Evolutionary conservation across 345 rosid species (phyloP).

Genomic region (Hirschfeldia incana): DNA sequence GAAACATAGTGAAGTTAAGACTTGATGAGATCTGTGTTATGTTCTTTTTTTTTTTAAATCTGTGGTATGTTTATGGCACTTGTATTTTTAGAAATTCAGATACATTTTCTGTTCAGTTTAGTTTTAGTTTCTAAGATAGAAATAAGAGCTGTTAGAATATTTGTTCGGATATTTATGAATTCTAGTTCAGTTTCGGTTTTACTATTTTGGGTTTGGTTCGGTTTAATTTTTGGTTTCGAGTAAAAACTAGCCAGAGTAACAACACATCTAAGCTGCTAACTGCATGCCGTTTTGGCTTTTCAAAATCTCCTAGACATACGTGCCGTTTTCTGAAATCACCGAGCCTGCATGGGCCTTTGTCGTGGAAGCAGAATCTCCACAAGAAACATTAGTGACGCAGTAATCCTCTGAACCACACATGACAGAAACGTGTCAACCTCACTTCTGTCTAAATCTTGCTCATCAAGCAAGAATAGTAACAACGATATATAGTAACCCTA

Average conservation of each 20-base stretch:
- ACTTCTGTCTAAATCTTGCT: not conserved
- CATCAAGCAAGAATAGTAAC: not conserved
- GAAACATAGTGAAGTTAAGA: not conserved
- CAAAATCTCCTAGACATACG: not conserved
- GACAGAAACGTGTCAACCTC: slow-evolving; percentile 25
- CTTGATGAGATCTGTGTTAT: not conserved
- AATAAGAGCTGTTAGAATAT: not conserved
- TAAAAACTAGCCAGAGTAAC: not conserved
- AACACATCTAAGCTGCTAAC: not conserved
- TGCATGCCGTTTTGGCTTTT: not conserved
- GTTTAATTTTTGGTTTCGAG: not conserved
- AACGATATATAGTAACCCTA: slow-evolving; percentile 13
- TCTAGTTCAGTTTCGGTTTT: not conserved
- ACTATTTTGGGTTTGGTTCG: not conserved
- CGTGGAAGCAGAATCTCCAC: slow-evolving; percentile 39
- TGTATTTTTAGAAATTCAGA: too few species aligned
- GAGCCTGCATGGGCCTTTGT: not conserved
- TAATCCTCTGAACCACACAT: slow-evolving; percentile 17
- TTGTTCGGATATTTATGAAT: not conserved
- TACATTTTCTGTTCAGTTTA: too few species aligned
- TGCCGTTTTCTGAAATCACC: not conserved
- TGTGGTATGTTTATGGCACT: not conserved
- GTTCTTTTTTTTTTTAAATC: not conserved
- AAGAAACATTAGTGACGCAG: not conserved
- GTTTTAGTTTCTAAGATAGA: not conserved